phyloP scores from a whole-genome alignment of 371 early-diverging fungal species.

The Mortierella sp. region DNA sequence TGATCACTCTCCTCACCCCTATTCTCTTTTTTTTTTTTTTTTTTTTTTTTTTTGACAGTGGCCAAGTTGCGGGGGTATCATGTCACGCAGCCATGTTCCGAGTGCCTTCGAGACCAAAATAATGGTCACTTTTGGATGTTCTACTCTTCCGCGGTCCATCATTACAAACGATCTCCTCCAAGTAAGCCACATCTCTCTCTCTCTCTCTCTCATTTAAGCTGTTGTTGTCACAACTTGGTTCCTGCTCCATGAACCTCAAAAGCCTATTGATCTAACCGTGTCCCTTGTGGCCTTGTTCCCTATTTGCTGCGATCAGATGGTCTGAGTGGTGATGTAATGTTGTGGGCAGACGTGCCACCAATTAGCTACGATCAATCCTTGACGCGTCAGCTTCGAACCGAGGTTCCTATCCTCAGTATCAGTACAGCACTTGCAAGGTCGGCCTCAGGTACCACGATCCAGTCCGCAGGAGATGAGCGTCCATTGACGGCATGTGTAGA shows the following conservation, averaged over 20 bases:
- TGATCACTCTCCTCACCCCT: not conserved
- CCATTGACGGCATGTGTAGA: constrained; percentile 46
- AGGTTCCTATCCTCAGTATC: constrained; percentile 28
- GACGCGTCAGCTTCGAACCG: constrained; percentile 29
- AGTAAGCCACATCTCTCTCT: constrained; percentile 12
- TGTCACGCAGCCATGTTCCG: constrained; percentile 74
- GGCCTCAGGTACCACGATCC: not conserved
- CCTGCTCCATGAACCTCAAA: not conserved
- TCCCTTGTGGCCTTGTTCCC: not conserved
- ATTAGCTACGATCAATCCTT: constrained; percentile 37
- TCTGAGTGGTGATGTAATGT: constrained; percentile 30
- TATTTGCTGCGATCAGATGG: constrained; percentile 8
- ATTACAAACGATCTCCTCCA: constrained; percentile 35
- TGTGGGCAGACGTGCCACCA: constrained; percentile 43
- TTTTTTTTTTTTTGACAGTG: constrained; percentile 46
- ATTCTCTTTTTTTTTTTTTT: not conserved
- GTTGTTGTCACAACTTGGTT: too few relatives aligned
- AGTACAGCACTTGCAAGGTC: constrained; percentile 2
- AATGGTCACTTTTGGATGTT: constrained; percentile 83
- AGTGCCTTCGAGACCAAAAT: constrained; percentile 71
- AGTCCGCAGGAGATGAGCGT: constrained; percentile 16
- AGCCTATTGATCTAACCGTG: not conserved
- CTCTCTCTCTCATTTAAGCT: not conserved
- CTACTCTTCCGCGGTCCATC: constrained; percentile 61
- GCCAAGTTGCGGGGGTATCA: constrained; percentile 76